phyloP scores from a whole-genome alignment of 768 basidiomycete species.

The Cubamyces sp. region DNA sequence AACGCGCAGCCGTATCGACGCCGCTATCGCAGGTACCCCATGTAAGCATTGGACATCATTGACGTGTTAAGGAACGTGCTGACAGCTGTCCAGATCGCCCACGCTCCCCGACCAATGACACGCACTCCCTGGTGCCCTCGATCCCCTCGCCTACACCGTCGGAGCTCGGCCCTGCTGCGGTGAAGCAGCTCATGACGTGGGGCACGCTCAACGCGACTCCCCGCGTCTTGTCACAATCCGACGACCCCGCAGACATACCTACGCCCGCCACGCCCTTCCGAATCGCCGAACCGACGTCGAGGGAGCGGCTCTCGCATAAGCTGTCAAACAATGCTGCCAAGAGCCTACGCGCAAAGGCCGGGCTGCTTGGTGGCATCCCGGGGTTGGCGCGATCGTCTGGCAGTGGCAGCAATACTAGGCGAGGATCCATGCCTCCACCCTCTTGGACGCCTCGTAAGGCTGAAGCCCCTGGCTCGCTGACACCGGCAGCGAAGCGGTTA shows the following conservation, averaged over 20 bases:
- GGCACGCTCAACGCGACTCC: slow-evolving; percentile 93
- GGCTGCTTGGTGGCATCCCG: slow-evolving; percentile 54
- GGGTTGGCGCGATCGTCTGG: slow-evolving; percentile 41
- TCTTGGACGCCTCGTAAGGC: slow-evolving; percentile 77
- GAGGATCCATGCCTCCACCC: slow-evolving; percentile 78
- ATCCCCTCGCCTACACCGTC: slow-evolving; percentile 87
- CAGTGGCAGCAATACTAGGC: slow-evolving; percentile 40
- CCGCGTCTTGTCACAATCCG: slow-evolving; percentile 72
- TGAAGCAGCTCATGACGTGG: slow-evolving; percentile 98
- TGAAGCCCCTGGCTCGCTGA: slow-evolving; percentile 74
- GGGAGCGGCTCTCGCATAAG: slow-evolving; percentile 82
- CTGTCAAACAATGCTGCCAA: slow-evolving; percentile 83
- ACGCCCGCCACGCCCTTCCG: slow-evolving; percentile 69
- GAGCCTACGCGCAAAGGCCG: slow-evolving; percentile 78
- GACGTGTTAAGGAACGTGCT: slow-evolving; percentile 14
- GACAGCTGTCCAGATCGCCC: slow-evolving; percentile 57
- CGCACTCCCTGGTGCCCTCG: slow-evolving; percentile 80
- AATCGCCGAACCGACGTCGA: slow-evolving; percentile 72
- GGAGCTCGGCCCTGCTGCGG: slow-evolving; percentile 76
- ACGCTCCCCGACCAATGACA: slow-evolving; percentile 53
- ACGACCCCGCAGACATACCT: slow-evolving; percentile 49
- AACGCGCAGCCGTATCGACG: slow-evolving; percentile 85
- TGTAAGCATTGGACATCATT: slow-evolving; percentile 56
- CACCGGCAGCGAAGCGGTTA: slow-evolving; percentile 82
- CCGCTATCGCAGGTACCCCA: slow-evolving; percentile 91